Conservation (phyloP, 805 yeast species). For the Myxozyma mucilagina region DNA sequence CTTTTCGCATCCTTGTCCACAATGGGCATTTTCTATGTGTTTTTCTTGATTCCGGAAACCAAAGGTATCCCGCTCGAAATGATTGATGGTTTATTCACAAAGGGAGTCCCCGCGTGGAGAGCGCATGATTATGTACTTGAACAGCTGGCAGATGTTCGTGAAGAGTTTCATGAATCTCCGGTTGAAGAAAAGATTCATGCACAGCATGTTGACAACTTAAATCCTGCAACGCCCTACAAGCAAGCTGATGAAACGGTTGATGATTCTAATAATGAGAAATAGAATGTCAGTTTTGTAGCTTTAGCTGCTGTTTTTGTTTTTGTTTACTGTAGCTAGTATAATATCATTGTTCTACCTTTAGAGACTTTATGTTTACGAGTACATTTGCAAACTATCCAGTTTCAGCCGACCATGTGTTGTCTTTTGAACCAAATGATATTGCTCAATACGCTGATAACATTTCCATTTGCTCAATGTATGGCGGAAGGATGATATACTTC, state of each 20-base stretch:
- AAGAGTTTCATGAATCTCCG: constrained; percentile 10
- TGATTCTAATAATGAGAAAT: not conserved
- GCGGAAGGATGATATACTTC: no score
- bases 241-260: not conserved
- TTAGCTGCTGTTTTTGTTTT: no score
- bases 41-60: constrained; percentile 61
- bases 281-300: not conserved
- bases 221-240: not conserved
- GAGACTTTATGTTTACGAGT: no score
- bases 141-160: constrained; percentile 4
- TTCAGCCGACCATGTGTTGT: no score
- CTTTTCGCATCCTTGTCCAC: constrained; percentile 37
- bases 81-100: constrained; percentile 63
- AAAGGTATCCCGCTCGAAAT: constrained; percentile 72
- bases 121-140: constrained; percentile 18
- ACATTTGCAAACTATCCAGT: no score
- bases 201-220: constrained; percentile 2
- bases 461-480: no score
- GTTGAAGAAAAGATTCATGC: constrained; percentile 9
- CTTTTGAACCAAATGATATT: no score
- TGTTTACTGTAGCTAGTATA: no score
- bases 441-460: no score
- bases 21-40: constrained; percentile 64
- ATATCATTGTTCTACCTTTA: no score
- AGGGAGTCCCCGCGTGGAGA: constrained; percentile 21